Conservation (phyloP, 2,329 filamentous ascomycete species). For the Lasiodiplodia gonubiensis region DNA sequence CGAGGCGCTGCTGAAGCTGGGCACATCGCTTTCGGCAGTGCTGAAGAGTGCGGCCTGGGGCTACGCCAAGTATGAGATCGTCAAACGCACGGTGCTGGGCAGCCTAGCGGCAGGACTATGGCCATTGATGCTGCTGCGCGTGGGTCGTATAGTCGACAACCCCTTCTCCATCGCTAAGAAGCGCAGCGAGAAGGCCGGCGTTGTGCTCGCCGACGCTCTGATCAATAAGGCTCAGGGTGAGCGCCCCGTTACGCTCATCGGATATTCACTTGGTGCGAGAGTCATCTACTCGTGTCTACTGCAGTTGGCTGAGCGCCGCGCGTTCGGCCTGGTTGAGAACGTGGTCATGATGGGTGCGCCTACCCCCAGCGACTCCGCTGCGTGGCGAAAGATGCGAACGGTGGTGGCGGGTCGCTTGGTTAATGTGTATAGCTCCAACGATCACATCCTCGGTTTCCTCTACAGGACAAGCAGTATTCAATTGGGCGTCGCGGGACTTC, state of each 20-base stretch:
- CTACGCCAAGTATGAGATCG: constrained; percentile 74
- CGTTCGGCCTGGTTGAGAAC: constrained; percentile 83
- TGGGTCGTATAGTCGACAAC: constrained; percentile 71
- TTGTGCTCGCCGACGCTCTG: constrained; percentile 79
- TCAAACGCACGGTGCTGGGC: constrained; percentile 64
- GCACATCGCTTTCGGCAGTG: constrained; percentile 76
- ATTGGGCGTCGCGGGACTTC: constrained; percentile 81
- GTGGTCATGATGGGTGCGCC: constrained; percentile 84
- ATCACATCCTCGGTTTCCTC: constrained; percentile 84
- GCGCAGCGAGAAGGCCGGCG: constrained; percentile 79
- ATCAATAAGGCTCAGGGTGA: constrained; percentile 84
- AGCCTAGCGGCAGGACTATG: constrained; percentile 55
- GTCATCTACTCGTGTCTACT: constrained; percentile 84
- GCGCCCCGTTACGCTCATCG: constrained; percentile 77
- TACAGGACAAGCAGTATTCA: constrained; percentile 85
- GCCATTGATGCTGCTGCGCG: constrained; percentile 55
- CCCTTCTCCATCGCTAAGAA: constrained; percentile 79
- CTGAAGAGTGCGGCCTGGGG: constrained; percentile 82
- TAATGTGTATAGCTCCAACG: constrained; percentile 87
- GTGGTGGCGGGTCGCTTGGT: constrained; percentile 83
- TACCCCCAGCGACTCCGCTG: constrained; percentile 70
- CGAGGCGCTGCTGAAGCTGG: constrained; percentile 76
- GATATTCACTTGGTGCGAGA: constrained; percentile 80
- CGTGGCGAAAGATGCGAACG: constrained; percentile 78
- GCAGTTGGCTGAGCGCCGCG: constrained; percentile 74